Evolutionary conservation across 306 rosid genomes (phyloP).

Genomic region (Vicia sativa): DNA sequence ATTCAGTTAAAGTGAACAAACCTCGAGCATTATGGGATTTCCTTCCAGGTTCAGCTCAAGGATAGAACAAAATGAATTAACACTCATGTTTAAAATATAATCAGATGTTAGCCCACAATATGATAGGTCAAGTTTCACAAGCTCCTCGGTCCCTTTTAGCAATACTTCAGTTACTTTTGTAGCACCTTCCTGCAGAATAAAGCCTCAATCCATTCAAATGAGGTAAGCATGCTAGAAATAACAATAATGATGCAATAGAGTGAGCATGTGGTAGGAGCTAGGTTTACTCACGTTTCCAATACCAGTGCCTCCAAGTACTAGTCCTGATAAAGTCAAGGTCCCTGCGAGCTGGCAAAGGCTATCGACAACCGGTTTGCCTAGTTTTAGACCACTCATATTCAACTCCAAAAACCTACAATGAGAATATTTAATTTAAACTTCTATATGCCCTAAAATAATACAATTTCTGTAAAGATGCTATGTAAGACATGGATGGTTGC

Average conservation of each 20-base stretch:
- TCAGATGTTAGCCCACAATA: conserved; percentile 67
- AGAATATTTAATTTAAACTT: conserved; percentile 16
- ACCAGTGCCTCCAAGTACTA: conserved; percentile 74
- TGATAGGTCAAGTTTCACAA: conserved; percentile 76
- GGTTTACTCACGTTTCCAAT: conserved; percentile 80
- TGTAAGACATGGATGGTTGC: conserved; percentile 23
- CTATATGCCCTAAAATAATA: conserved; percentile 16
- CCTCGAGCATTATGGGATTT: conserved; percentile 75
- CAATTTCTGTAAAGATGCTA: conserved; percentile 25
- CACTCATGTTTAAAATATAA: conserved; percentile 46
- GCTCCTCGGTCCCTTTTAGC: conserved; percentile 57
- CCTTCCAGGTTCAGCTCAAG: conserved; percentile 81
- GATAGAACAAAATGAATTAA: conserved; percentile 52
- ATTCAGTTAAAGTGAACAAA: conserved; percentile 42
- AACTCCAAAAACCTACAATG: conserved; percentile 72
- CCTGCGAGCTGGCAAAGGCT: conserved; percentile 69
- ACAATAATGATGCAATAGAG: conserved; percentile 21
- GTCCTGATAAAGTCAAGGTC: conserved; percentile 60
- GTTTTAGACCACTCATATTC: conserved; percentile 79
- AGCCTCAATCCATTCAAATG: conserved; percentile 32
- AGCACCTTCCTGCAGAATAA: conserved; percentile 70
- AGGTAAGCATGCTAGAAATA: conserved; percentile 36
- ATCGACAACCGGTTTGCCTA: conserved; percentile 74
- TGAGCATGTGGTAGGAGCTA: conserved; percentile 26
- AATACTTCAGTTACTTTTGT: conserved; percentile 58